These are phyloP conservation scores for Phialophora verrucosa DNA, from an alignment of 2,329 filamentous ascomycete genomes.

Conservation along the genomic window DNA sequence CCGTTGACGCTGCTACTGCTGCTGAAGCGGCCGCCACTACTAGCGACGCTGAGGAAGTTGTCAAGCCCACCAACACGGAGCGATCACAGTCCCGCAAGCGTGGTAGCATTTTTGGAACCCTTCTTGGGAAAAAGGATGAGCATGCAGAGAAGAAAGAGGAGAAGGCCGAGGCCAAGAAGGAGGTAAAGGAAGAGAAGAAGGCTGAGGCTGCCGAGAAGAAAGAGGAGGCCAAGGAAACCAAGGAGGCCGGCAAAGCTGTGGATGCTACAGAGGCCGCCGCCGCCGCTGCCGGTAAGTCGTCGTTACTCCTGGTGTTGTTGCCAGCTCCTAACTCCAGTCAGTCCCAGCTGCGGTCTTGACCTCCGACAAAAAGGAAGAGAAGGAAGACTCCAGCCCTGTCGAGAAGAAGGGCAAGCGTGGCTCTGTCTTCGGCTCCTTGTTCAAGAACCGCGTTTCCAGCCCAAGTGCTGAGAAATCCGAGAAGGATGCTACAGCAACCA, in stretches of 20 bases:
- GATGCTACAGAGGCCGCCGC: conserved; percentile 48
- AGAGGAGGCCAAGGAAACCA: conserved; percentile 50
- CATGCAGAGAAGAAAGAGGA: conserved; percentile 53
- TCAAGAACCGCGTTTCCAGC: conserved; percentile 70
- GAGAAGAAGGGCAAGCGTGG: conserved; percentile 82
- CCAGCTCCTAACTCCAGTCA: conserved; percentile 34
- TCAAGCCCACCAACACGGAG: conserved; percentile 61
- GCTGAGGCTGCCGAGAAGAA: conserved; percentile 50
- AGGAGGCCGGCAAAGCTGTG: conserved; percentile 48
- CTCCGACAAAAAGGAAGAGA: conserved; percentile 57
- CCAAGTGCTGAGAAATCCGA: conserved; percentile 54
- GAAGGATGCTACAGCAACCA: conserved; percentile 56
- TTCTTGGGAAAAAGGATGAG: conserved; percentile 65
- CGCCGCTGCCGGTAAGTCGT: conserved; percentile 38
- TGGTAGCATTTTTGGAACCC: conserved; percentile 62
- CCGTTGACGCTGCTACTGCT: conserved; percentile 34
- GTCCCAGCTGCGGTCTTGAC: conserved; percentile 51
- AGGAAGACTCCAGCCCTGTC: conserved; percentile 52
- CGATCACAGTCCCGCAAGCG: conserved; percentile 66
- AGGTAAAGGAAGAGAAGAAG: conserved; percentile 54
- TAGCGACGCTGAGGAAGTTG: conserved; percentile 40
- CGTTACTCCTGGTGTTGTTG: conserved; percentile 18
- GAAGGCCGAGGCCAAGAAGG: conserved; percentile 47
- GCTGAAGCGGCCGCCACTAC: conserved; percentile 32
- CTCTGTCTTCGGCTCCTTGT: conserved; percentile 79